A percentile compares a stretch with the other conserved stretches of the same genome.
Conservation (phyloP, 2,329 filamentous ascomycete species). For the Fusarium sacchari region DNA sequence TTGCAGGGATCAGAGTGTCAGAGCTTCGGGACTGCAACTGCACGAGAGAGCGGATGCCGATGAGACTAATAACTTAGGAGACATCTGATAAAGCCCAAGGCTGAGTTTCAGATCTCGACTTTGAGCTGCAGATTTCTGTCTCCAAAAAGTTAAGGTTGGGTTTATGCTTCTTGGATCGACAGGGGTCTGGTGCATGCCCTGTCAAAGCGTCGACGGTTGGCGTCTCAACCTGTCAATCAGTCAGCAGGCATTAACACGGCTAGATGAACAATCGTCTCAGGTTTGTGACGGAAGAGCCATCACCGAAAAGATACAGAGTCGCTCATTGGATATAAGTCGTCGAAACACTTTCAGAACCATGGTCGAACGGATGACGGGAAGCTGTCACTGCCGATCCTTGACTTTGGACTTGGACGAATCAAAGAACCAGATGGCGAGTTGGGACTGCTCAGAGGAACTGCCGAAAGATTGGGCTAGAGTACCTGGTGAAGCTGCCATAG, state of each 20-base stretch:
- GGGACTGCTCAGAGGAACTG: neutral
- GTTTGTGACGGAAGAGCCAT: constrained; percentile 3
- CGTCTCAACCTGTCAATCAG: constrained; percentile 7
- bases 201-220: neutral
- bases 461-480: neutral
- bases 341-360: neutral
- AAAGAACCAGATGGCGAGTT: neutral
- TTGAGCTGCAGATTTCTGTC: neutral
- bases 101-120: neutral
- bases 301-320: neutral
- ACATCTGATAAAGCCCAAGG: neutral
- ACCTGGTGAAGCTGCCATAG: neutral
- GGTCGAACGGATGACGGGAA: neutral
- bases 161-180: constrained; percentile 21
- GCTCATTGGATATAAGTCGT: neutral
- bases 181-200: constrained; percentile 10
- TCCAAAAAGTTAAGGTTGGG: constrained; percentile 7
- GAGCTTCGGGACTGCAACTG: neutral
- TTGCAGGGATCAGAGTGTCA: constrained; percentile 9
- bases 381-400: neutral
- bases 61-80: neutral
- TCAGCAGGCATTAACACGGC: constrained; percentile 16
- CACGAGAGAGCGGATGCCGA: neutral
- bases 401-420: neutral
- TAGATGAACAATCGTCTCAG: constrained; percentile 3